Conservation (phyloP, 1,139 yeast genomes). For the Diutina neorugosa region DNA sequence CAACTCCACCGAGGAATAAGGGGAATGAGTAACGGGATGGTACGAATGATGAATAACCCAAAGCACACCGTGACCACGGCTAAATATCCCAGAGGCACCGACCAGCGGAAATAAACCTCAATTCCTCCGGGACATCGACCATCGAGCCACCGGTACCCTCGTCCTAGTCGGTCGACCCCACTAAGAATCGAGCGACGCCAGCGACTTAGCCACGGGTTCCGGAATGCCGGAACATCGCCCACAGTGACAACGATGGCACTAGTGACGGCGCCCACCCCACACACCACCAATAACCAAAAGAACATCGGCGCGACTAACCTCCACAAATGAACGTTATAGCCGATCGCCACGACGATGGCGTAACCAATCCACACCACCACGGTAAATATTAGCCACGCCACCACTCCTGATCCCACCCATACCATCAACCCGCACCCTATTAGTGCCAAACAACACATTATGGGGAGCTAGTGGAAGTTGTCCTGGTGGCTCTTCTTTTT, state of each 20-base stretch:
- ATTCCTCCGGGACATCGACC: background rate
- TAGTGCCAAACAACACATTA: background rate
- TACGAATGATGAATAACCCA: constrained; percentile 29
- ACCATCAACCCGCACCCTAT: background rate
- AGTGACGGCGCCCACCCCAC: background rate
- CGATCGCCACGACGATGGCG: background rate
- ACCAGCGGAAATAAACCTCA: constrained; percentile 7
- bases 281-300: constrained; percentile 6
- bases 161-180: background rate
- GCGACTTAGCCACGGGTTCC: constrained; percentile 17
- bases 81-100: constrained; percentile 39
- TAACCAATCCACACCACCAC: background rate
- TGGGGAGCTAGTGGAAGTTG: no score
- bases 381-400: background rate
- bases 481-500: no score
- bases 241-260: constrained; percentile 16
- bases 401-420: background rate
- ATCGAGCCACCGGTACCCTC: background rate
- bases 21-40: constrained; percentile 18
- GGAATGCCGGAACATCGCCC: constrained; percentile 42
- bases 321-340: background rate
- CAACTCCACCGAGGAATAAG: constrained; percentile 6
- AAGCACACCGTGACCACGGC: constrained; percentile 34
- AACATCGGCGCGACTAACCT: background rate
- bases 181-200: constrained; percentile 1